Conservation (phyloP, 257 asterid species). For the Craterostigma plantagineum region DNA sequence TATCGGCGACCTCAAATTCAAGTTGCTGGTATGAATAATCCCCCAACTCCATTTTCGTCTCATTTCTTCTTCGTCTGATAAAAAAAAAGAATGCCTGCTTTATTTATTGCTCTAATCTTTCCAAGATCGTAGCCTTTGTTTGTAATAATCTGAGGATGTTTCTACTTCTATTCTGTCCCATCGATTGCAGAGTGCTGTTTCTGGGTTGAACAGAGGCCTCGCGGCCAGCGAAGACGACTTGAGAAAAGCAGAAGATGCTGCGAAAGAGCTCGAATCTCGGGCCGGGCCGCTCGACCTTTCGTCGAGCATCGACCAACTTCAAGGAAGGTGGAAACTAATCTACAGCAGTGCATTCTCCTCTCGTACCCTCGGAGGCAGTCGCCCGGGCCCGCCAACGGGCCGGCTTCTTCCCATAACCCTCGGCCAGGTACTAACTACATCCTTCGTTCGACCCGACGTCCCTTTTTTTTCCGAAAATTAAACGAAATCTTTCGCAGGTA, state of each 20-base stretch:
- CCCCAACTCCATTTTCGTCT: neutral
- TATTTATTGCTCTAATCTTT: no score
- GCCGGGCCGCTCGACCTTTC: slow-evolving; percentile 52
- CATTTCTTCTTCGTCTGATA: no score
- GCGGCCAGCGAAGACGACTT: slow-evolving; percentile 74
- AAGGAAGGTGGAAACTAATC: slow-evolving; percentile 80
- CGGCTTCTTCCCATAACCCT: slow-evolving; percentile 91
- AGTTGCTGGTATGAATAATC: slow-evolving; percentile 35
- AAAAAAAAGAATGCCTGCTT: no score
- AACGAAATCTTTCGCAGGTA: slow-evolving; percentile 32
- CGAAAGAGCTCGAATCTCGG: slow-evolving; percentile 62
- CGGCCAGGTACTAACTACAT: slow-evolving; percentile 42
- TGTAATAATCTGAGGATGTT: no score
- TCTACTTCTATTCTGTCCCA: no score
- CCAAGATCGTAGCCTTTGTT: no score
- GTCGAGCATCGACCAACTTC: slow-evolving; percentile 50
- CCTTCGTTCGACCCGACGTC: neutral
- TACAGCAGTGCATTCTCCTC: slow-evolving; percentile 93
- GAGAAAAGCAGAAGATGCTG: slow-evolving; percentile 54
- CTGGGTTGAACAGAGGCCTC: slow-evolving; percentile 93
- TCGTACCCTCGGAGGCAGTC: slow-evolving; percentile 90
- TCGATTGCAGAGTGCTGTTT: slow-evolving; percentile 46
- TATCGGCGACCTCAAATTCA: slow-evolving; percentile 39
- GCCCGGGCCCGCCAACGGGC: slow-evolving; percentile 94
- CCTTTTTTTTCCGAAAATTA: no score